Conservation (phyloP, 768 basidiomycete species). For the Sarcodon aspratus region DNA sequence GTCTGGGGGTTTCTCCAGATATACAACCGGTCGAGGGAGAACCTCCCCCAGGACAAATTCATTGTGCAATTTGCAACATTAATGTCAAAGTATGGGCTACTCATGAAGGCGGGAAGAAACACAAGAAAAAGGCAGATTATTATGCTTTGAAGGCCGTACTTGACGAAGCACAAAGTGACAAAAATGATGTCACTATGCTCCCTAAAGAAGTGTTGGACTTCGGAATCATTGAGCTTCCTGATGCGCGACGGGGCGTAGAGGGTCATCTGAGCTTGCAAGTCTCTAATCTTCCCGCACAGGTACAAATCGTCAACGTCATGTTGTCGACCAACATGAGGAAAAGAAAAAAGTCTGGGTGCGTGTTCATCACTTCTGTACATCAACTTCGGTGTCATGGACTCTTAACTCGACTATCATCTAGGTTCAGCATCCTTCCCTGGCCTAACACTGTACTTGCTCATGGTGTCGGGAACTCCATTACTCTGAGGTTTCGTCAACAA, state of each 20-base stretch:
- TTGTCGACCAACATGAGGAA: background rate
- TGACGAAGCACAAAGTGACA: slow-evolving; percentile 44
- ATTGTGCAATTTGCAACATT: slow-evolving; percentile 19
- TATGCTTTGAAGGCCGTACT: slow-evolving; percentile 28
- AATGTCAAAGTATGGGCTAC: slow-evolving; percentile 22
- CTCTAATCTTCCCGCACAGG: slow-evolving; percentile 2
- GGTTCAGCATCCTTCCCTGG: background rate
- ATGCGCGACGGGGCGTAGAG: slow-evolving; percentile 12
- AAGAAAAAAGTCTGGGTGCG: slow-evolving; percentile 1
- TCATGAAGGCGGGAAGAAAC: slow-evolving; percentile 20
- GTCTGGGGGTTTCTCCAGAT: slow-evolving; percentile 11
- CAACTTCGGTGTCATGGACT: slow-evolving; percentile 3
- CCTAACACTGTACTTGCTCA: background rate
- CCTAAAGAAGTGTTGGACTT: slow-evolving; percentile 31
- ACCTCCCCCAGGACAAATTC: slow-evolving; percentile 5
- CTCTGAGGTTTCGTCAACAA: slow-evolving; percentile 20
- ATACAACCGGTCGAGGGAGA: slow-evolving; percentile 19
- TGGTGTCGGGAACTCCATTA: slow-evolving; percentile 9
- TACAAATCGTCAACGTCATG: slow-evolving; percentile 6
- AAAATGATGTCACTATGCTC: slow-evolving; percentile 34
- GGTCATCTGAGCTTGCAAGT: slow-evolving; percentile 6
- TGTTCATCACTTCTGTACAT: background rate
- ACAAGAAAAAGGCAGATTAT: slow-evolving; percentile 26
- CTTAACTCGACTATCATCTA: slow-evolving; percentile 1
- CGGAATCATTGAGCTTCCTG: slow-evolving; percentile 31